Evolutionary conservation across 129 eudicot genomes (phyloP), one percentile per base, ranked within the genome.

Genomic region (Flaveria robusta): DNA sequence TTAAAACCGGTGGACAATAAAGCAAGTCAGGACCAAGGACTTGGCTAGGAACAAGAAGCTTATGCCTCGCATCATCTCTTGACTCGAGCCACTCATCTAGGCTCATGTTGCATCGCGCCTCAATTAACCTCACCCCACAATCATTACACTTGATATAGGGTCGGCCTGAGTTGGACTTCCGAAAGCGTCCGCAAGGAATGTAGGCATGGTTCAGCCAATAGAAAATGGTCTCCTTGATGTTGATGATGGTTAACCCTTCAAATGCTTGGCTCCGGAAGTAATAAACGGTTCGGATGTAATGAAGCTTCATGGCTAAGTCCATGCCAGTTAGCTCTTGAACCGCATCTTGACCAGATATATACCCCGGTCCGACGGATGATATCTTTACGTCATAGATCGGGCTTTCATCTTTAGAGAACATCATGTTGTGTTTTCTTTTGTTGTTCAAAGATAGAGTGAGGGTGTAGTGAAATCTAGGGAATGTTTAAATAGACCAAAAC

Each of bases 251-350:
- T 45, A 90, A 16, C 20, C 85, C 89, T 71, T 82, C 81, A 60
- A 88, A 78, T 3, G 92, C 87, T 71, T 85, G 70, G 69, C 71
- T 78, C 1, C 22, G 65, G 60, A 93, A 90, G 54, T 88, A 88
- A 50, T 93, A 93, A 2, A 88, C 85, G 4, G 79, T 85, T 39
- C 85, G 88, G 10, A 90, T 70, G 87, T 93, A 93, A 80, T 90
- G 98, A 45, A 93, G 89, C 81, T 87, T 93, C 97, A 90, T 88
- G 81, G 97, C 97, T 80, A 93, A 74, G 83, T 90, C 96, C 74
- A 90, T 71, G 86, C 71, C 79, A 2, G 46, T 86, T 50, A 96
- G 98, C 82, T 86, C 96, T 70, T 81, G 87, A 5, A 43, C 54
- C 37, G 58, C 74, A 64, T 85, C 86, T 12, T 85, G 74, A 19